Percentiles rank a stretch among this genome's conserved stretches.
phyloP scores from a whole-genome alignment of 805 yeast species.

The Saccharomycopsis guyanensis region DNA sequence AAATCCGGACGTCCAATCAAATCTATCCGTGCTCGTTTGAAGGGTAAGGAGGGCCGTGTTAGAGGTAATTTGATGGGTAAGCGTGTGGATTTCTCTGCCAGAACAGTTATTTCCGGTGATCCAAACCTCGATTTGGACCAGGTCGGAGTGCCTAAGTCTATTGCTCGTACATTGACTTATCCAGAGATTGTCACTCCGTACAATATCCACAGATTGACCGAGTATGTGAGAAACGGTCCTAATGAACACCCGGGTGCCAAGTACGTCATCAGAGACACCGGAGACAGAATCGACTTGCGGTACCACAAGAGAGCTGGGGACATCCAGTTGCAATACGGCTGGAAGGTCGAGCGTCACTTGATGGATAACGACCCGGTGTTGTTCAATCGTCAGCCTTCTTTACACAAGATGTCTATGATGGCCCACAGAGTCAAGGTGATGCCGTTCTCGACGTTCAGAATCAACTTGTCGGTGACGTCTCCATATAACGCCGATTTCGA shows the following conservation, averaged over 20 bases:
- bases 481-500: slow-evolving; percentile 99
- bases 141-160: slow-evolving; percentile 97
- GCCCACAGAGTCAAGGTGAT: slow-evolving; percentile 96
- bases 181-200: slow-evolving; percentile 98
- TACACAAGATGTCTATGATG: slow-evolving; percentile 99
- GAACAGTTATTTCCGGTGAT: slow-evolving; percentile 99
- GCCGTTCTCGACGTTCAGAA: slow-evolving; percentile 97
- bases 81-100: slow-evolving; percentile 98
- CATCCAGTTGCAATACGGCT: slow-evolving; percentile 93
- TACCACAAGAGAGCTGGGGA: slow-evolving; percentile 98
- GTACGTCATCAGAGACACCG: slow-evolving; percentile 95
- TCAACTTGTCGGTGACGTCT: slow-evolving; percentile 93
- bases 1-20: slow-evolving; percentile 98
- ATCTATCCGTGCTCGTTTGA: slow-evolving; percentile 97
- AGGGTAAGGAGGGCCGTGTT: slow-evolving; percentile 98
- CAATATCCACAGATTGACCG: slow-evolving; percentile 89
- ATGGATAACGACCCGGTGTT: slow-evolving; percentile 97
- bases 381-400: slow-evolving; percentile 98
- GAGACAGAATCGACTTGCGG: slow-evolving; percentile 96
- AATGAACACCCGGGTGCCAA: slow-evolving; percentile 99
- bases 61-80: slow-evolving; percentile 99
- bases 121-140: slow-evolving; percentile 96
- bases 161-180: slow-evolving; percentile 90
- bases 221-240: slow-evolving; percentile 94
- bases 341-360: slow-evolving; percentile 98